Base-by-base conservation (phyloP, 768 basidiomycete genomes). In the Mycena chlorophos region DNA sequence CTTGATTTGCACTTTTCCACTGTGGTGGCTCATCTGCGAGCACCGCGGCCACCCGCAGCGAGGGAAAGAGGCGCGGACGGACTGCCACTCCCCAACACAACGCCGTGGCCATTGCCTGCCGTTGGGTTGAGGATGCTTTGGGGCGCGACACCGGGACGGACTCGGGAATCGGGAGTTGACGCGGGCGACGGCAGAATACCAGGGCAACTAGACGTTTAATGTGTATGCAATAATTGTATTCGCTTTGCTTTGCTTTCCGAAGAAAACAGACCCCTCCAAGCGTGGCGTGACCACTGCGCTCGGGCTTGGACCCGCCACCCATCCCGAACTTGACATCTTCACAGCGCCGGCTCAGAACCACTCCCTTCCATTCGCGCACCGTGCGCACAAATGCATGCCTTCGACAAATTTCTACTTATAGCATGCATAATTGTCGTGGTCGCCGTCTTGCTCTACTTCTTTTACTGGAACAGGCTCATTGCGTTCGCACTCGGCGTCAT, bases 401-500 rank as follows among this genome's bases (percentile, higher is more conserved):
- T 90, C 49, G 76, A 79, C 71, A 68, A 69, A 39, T 74, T 83
- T 49, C 79, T 93, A 23, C 75, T 91, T 58, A 75, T 86, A 56
- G 76, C 84, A 49, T 88, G 85, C 69, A 69, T 87, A 49, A 80
- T 78, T 65, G 81, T 81, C 47, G 69, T 77, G n/a, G 58, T 77
- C 30, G 79, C 78, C 16, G 73, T 86, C 5, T 71, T 90, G 53
- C 74, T 91, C 57, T 91, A 91, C 72, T 79, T 91, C 60, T 95
- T 97, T 80, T 97, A 89, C 74, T 92, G 89, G 84, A 95, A 94
- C 72, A 84, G 94, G 37, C 74, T 96, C 49, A 69, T 96, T 55
- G 93, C 85, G 0, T 81, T 79, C 52, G 56, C 89, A 52, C 72
- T 94, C 56, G 82, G 86, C 14, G 75, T 84, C 51, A 62, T 82